phyloP scores from a whole-genome alignment of 1,284 basidiomycete species.

The Meira nashicola region DNA sequence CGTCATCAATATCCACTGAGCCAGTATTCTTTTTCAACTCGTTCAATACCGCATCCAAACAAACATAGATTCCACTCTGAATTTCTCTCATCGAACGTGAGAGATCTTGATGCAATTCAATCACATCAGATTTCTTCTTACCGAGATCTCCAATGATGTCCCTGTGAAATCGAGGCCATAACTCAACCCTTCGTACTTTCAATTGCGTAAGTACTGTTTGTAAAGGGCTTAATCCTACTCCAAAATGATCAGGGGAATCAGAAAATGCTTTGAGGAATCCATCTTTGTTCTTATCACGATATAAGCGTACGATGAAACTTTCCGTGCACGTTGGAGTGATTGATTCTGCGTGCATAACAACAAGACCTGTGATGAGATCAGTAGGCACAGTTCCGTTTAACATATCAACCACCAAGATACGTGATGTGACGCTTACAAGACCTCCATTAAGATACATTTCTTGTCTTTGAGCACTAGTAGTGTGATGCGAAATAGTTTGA shows the following conservation, averaged over 20 bases:
- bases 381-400: slow-evolving; percentile 77
- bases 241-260: slow-evolving; percentile 90
- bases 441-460: slow-evolving; percentile 55
- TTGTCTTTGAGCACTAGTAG: slow-evolving; percentile 60
- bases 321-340: slow-evolving; percentile 63
- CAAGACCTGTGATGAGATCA: slow-evolving; percentile 79
- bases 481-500: slow-evolving; percentile 78
- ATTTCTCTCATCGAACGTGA: slow-evolving; percentile 83
- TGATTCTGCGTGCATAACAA: slow-evolving; percentile 89
- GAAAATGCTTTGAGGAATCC: slow-evolving; percentile 97
- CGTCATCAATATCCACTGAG: slow-evolving; percentile 84
- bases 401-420: slow-evolving; percentile 93
- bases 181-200: slow-evolving; percentile 76
- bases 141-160: slow-evolving; percentile 38
- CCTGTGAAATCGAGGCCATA: slow-evolving; percentile 80
- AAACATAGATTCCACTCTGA: slow-evolving; percentile 86
- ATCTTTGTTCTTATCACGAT: slow-evolving; percentile 37
- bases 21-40: slow-evolving; percentile 87
- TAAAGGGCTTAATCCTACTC: slow-evolving; percentile 81
- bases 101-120: slow-evolving; percentile 83
- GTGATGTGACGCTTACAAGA: slow-evolving; percentile 83
- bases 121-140: slow-evolving; percentile 70
- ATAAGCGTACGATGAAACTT: slow-evolving; percentile 47
- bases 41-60: slow-evolving; percentile 82
- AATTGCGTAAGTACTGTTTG: slow-evolving; percentile 89